phyloP scores from a whole-genome alignment of 2,329 filamentous ascomycete species.

The Teratosphaeria pseudoeucalypti region DNA sequence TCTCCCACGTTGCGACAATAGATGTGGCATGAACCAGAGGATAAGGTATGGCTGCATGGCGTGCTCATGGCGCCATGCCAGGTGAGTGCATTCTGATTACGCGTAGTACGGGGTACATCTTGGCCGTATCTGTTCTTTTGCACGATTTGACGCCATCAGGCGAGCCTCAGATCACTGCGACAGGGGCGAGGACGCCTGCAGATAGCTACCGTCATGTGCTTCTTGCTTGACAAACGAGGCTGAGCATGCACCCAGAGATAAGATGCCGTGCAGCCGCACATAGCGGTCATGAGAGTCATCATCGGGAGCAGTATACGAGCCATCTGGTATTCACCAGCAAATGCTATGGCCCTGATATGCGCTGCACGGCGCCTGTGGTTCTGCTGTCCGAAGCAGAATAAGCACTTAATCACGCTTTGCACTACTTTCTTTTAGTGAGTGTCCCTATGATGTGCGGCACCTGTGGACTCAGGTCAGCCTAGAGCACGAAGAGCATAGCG shows the following conservation, averaged over 20 bases:
- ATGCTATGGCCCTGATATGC: not conserved
- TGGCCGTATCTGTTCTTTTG: not conserved
- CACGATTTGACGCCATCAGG: not conserved
- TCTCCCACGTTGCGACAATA: not conserved
- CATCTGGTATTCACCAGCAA: not conserved
- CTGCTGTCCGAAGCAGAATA: not conserved
- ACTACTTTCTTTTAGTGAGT: conserved; percentile 10
- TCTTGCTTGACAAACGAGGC: not conserved
- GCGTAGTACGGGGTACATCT: not conserved
- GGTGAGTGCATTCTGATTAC: not conserved
- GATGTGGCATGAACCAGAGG: not conserved
- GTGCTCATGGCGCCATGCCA: not conserved
- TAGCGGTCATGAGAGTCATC: no score
- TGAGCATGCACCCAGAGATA: not conserved
- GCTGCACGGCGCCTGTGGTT: not conserved
- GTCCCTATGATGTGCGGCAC: conserved; percentile 26
- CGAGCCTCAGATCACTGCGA: not conserved
- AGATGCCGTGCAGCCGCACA: not conserved
- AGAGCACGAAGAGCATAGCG: not conserved
- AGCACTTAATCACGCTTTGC: not conserved
- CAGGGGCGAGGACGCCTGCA: not conserved
- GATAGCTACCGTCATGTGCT: not conserved
- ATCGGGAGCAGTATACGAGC: no score
- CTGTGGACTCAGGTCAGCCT: not conserved
- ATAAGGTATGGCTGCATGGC: not conserved